Conservation (phyloP, 2,329 filamentous ascomycete species). For the Leptographium wingfieldii region DNA sequence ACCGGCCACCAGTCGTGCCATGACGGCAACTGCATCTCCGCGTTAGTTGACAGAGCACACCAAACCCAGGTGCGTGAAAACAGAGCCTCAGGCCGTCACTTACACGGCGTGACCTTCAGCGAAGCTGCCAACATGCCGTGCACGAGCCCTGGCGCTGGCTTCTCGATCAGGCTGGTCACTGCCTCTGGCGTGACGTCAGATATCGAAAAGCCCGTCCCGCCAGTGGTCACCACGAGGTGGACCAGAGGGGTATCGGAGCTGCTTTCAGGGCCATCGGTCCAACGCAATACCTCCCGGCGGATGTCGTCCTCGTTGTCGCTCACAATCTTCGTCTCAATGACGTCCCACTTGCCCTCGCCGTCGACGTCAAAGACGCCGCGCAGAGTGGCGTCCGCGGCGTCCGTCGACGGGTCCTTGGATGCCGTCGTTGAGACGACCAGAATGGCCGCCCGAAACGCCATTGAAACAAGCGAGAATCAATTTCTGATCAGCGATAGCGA, state of each 20-base stretch:
- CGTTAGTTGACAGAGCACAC: neutral
- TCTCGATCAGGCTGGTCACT: slow-evolving; percentile 65
- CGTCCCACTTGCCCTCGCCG: slow-evolving; percentile 58
- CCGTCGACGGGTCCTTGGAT: slow-evolving; percentile 62
- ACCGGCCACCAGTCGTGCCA: slow-evolving; percentile 88
- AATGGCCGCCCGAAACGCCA: slow-evolving; percentile 56
- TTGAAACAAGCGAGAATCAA: slow-evolving; percentile 21
- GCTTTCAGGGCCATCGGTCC: slow-evolving; percentile 48
- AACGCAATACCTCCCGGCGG: slow-evolving; percentile 56
- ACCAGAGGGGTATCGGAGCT: slow-evolving; percentile 20
- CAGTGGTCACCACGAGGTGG: slow-evolving; percentile 78
- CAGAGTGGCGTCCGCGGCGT: slow-evolving; percentile 57
- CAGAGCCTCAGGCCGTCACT: slow-evolving; percentile 19
- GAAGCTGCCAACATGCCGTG: slow-evolving; percentile 89
- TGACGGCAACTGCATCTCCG: slow-evolving; percentile 63
- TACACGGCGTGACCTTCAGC: slow-evolving; percentile 78
- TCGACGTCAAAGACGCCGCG: slow-evolving; percentile 55
- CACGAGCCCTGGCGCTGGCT: slow-evolving; percentile 79
- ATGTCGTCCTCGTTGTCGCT: slow-evolving; percentile 65
- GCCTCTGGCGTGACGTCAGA: slow-evolving; percentile 87
- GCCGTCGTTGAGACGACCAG: slow-evolving; percentile 89
- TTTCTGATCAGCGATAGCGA: neutral
- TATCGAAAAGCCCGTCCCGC: slow-evolving; percentile 83
- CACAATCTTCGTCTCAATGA: slow-evolving; percentile 61
- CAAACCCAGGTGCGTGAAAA: neutral